Percentiles rank a stretch among this genome's conserved stretches.
Conservation (phyloP, 2,329 filamentous ascomycete species). For the Coniochaeta sp. region DNA sequence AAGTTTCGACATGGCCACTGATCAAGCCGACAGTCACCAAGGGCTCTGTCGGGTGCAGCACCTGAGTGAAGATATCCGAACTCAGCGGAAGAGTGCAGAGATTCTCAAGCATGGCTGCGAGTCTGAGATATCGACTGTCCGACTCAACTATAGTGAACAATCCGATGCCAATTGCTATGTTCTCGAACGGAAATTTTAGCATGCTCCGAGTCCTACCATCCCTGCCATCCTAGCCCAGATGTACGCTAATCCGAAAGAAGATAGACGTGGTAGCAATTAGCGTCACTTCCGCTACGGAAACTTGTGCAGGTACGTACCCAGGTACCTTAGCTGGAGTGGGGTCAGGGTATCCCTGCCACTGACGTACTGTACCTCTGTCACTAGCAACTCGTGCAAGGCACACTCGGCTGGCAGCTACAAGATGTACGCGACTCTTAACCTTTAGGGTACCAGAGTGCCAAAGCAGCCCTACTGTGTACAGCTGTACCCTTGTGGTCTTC, state of each 20-base stretch:
- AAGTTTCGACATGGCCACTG: slow-evolving; percentile 78
- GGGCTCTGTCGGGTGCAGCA: slow-evolving; percentile 76
- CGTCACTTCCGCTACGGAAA: no score
- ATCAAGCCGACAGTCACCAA: slow-evolving; percentile 81
- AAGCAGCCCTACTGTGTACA: no score
- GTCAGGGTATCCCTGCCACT: neutral
- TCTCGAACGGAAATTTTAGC: neutral
- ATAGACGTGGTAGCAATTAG: neutral
- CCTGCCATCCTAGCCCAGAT: neutral
- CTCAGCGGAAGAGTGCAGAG: slow-evolving; percentile 82
- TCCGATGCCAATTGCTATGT: neutral
- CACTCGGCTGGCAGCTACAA: no score
- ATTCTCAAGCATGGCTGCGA: slow-evolving; percentile 70
- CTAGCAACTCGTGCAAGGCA: no score
- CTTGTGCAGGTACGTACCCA: no score
- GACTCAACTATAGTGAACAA: neutral
- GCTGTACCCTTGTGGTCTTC: no score
- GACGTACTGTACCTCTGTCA: no score
- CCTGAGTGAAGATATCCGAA: slow-evolving; percentile 82
- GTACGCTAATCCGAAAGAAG: neutral
- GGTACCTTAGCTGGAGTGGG: no score
- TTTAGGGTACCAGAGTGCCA: no score
- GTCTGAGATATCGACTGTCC: neutral
- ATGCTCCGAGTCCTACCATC: neutral
- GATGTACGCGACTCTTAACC: no score